A percentile compares a stretch with the other conserved stretches of the same genome.
phyloP scores from a whole-genome alignment of 2,329 filamentous ascomycete genomes.

The Ploettnerulaceae sp. region DNA sequence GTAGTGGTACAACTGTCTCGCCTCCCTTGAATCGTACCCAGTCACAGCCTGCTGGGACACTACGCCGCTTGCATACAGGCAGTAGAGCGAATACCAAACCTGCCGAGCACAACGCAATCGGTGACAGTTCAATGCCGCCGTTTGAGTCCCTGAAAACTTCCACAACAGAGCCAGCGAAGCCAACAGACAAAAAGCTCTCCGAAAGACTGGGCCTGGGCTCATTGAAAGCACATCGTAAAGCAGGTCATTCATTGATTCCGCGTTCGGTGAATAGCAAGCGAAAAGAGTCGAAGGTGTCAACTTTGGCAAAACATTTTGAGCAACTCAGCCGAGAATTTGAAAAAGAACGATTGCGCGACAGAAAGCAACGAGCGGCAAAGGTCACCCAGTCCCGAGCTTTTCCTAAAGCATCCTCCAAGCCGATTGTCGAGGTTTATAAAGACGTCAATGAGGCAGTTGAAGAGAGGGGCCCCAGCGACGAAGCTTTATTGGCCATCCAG shows the following conservation, averaged over 20 bases:
- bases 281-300: slow-evolving; percentile 75
- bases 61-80: slow-evolving; percentile 27
- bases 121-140: slow-evolving; percentile 16
- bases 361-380: slow-evolving; percentile 73
- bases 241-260: slow-evolving; percentile 73
- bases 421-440: slow-evolving; percentile 92
- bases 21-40: slow-evolving; percentile 33
- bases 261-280: slow-evolving; percentile 71
- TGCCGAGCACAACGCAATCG: slow-evolving; percentile 18
- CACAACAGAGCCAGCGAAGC: slow-evolving; percentile 28
- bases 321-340: slow-evolving; percentile 88
- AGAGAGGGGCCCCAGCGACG: slow-evolving; percentile 64
- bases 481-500: slow-evolving; percentile 45
- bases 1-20: slow-evolving; percentile 25
- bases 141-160: slow-evolving; percentile 26
- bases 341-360: slow-evolving; percentile 83
- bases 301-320: slow-evolving; percentile 92
- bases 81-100: slow-evolving; percentile 24
- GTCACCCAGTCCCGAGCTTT: slow-evolving; percentile 73
- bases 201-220: slow-evolving; percentile 64
- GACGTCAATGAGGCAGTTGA: slow-evolving; percentile 91
- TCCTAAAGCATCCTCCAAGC: slow-evolving; percentile 87
- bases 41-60: slow-evolving; percentile 33
- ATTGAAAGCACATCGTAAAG: slow-evolving; percentile 56
- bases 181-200: slow-evolving; percentile 64